Base-by-base conservation (phyloP, 208 protist species). In the Acanthamoeba sp. region DNA sequence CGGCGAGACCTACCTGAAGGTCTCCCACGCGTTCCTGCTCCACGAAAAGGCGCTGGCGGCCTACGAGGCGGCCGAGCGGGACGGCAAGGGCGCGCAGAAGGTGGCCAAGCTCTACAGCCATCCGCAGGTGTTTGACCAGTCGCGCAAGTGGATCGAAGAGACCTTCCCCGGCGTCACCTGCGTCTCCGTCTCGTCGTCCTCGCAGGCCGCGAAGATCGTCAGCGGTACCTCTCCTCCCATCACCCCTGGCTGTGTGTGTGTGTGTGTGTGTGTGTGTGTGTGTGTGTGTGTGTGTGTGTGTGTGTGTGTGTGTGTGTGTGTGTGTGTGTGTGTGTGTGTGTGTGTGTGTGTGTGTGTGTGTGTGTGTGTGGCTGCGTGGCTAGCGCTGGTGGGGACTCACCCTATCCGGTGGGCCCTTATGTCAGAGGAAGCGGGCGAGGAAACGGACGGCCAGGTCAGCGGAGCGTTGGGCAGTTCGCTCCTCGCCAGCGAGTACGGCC, bases 71-170 rank as follows among this genome's bases (percentile, higher is more conserved):
- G 84, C 84, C 50, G 50, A 32, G 84, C 29, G 52, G n/a, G 55
- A 90, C 36, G 82, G 55, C 50, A 27, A 24, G 16, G 82, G 50
- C 48, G 82, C 48, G n/a, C 42, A 45, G 50, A 59, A 59, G 32
- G 40, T 93, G 34, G 50, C 32, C 38, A 6, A 29, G 18, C 55
- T 93, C 18, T 93, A 82, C 64, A 93, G 89, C 62, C 89, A 93
- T 40, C 89, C 89, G 27, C 89, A 93, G 42, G 89, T 62, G 27
- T 62, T 93, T 12, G 89, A 93, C n/a, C 89, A 93, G 64, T 93
- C 45, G 32, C 38, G 45, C n/a, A 73, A 93, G 89, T 93, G 89
- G 89, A 73, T 73, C 38, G 45, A 80, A 16, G 45, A 62, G 27
- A 52, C 24, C 62, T 93, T 55, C 50, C 89, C 89, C 16, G 40